phyloP scores from a whole-genome alignment of 192 early-diverging fungal genomes.

The Nowakowskiella sp. region DNA sequence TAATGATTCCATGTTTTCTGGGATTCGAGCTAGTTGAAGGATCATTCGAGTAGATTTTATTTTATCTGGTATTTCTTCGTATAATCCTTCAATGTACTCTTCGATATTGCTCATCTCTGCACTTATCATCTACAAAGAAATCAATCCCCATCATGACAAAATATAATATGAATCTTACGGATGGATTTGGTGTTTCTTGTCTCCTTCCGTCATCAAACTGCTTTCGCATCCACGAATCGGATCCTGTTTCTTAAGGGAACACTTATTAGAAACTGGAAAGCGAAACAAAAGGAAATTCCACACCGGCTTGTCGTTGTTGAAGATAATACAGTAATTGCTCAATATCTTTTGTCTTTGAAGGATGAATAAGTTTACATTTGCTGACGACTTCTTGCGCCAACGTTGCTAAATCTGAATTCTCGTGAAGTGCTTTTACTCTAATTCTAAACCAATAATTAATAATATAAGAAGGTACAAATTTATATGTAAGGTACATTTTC shows the following conservation, averaged over 20 bases:
- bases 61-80: conserved; percentile 48
- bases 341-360: conserved; percentile 28
- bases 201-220: conserved; percentile 25
- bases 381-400: conserved; percentile 40
- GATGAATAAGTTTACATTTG: conserved; percentile 43
- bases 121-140: neutral
- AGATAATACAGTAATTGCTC: conserved; percentile 35
- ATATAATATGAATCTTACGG: conserved; percentile 2
- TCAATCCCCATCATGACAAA: neutral
- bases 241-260: neutral
- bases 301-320: conserved; percentile 19
- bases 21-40: conserved; percentile 34
- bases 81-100: conserved; percentile 43
- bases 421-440: conserved; percentile 24
- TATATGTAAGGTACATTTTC: conserved; percentile 26
- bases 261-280: neutral
- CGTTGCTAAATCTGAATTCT: conserved; percentile 18
- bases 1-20: conserved; percentile 36
- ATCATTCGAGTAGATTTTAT: conserved; percentile 36
- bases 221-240: conserved; percentile 12
- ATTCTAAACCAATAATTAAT: conserved; percentile 18
- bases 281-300: neutral
- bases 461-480: neutral
- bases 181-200: conserved; percentile 10
- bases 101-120: conserved; percentile 36